Base-by-base conservation (phyloP, 768 basidiomycete species). In the Tricholoma flavovirens region DNA sequence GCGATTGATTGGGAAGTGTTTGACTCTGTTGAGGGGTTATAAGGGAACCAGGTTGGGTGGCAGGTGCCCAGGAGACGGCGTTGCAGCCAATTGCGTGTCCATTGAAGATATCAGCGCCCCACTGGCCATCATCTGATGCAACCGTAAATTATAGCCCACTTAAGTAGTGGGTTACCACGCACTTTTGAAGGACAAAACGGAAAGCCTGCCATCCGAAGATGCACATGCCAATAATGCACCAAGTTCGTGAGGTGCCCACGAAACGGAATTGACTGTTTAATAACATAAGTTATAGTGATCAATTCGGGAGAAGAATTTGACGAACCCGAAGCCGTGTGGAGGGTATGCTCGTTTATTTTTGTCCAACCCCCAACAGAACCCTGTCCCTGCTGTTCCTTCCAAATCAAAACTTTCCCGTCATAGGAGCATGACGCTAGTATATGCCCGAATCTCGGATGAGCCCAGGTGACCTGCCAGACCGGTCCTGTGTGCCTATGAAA, bases 381-480 rank as follows among this genome's bases (percentile, higher is more conserved):
- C 62, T 81, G 79, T 6, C 76, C 76, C 58, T 73, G 76, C 67
- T 91, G 88, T 70, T 98, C 95, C 66, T 95, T 97, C 97, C 97
- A 99, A 62, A 99, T 93, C 72, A 98, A 82, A 17, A 97, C 97
- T 65, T 96, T 92, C 46, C 97, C 95, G 64, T 99, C 97, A 69
- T 98, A 98, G 4, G 95, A 97, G 67, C 93, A 96, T n/a, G 92
- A 95, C 26, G 96, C 96, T 53, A 99, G 84, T 65, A 99, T 96
- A 59, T 89, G 86, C 1, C 97, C 97, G 65, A 90, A 99, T 70
- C 93, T 97, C 22, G 97, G 97, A 64, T 99, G 96, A 2, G 91
- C 96, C 97, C 97, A 99, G 21, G 94, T 84, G 51, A 99, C 87
- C 65, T 96, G 93, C 95, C 96, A 98, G 35, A 99, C 94, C 6